phyloP scores from a whole-genome alignment of 805 yeast genomes.

The Zygoascus tannicola region DNA sequence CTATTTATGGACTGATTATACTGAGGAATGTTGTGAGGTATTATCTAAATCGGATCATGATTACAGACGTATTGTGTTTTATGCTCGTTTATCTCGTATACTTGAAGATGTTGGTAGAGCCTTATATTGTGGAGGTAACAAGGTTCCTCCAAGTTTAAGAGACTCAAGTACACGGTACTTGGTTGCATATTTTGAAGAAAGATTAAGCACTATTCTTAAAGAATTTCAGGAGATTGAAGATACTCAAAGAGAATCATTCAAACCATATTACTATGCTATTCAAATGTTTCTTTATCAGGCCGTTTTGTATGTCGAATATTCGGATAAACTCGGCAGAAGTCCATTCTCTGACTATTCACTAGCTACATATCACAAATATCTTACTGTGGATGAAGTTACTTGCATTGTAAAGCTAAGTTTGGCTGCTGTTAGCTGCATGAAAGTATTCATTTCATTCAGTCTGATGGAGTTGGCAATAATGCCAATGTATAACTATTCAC shows the following conservation, averaged over 20 bases:
- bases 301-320: constrained; percentile 20
- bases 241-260: constrained; percentile 27
- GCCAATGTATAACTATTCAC: constrained; percentile 33
- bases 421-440: constrained; percentile 18
- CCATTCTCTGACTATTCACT: constrained; percentile 30
- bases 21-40: constrained; percentile 51
- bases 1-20: constrained; percentile 38
- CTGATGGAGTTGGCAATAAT: constrained; percentile 42
- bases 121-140: constrained; percentile 36
- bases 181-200: constrained; percentile 41
- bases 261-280: constrained; percentile 42
- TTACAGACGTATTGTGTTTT: constrained; percentile 41
- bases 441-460: constrained; percentile 17
- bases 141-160: constrained; percentile 29
- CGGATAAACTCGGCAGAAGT: constrained; percentile 23
- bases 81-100: constrained; percentile 49
- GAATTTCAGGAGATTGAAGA: constrained; percentile 13
- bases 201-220: constrained; percentile 23
- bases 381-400: constrained; percentile 20
- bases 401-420: constrained; percentile 22
- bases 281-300: constrained; percentile 37
- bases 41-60: constrained; percentile 28
- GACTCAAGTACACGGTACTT: constrained; percentile 34
- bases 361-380: constrained; percentile 15
- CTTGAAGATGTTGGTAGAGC: constrained; percentile 46